phyloP scores from a whole-genome alignment of 345 rosid species.

The Salix exigua region DNA sequence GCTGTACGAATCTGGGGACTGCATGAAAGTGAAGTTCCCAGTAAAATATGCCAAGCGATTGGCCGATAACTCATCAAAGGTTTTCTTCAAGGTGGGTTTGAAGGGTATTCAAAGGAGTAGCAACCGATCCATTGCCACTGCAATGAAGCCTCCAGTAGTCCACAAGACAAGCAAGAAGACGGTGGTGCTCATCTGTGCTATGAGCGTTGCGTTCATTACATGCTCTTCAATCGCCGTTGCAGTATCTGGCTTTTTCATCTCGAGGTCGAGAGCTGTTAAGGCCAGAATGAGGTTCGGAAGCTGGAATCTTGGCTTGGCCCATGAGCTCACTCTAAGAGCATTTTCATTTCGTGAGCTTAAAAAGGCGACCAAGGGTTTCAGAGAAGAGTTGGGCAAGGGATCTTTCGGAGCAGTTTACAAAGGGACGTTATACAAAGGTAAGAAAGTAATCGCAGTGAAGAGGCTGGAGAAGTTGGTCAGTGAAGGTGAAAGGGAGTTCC shows the following conservation, averaged over 20 bases:
- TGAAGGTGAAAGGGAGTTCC: slow-evolving; percentile 23
- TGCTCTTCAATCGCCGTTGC: neutral
- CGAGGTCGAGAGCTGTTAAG: neutral
- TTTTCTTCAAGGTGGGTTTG: neutral
- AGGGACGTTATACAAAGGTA: slow-evolving; percentile 10
- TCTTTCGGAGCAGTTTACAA: slow-evolving; percentile 24
- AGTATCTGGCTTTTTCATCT: neutral
- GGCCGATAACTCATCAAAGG: neutral
- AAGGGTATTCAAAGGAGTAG: neutral
- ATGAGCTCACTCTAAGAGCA: slow-evolving; percentile 1
- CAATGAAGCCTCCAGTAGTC: neutral
- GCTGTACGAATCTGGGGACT: neutral
- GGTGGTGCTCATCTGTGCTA: neutral
- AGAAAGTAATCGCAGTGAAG: slow-evolving; percentile 20
- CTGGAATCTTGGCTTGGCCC: slow-evolving; percentile 4
- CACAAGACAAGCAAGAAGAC: neutral
- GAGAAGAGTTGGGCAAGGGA: slow-evolving; percentile 14
- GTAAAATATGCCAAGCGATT: neutral
- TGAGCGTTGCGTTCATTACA: neutral
- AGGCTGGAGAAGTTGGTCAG: slow-evolving; percentile 19
- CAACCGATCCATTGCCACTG: neutral
- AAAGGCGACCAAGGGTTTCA: slow-evolving; percentile 7
- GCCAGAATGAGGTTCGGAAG: neutral
- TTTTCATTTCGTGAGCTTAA: slow-evolving; percentile 9
- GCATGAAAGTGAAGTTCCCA: slow-evolving; percentile 15